Evolutionary conservation across 805 yeast species (phyloP).

Genomic region (Blastobotrys robertii): DNA sequence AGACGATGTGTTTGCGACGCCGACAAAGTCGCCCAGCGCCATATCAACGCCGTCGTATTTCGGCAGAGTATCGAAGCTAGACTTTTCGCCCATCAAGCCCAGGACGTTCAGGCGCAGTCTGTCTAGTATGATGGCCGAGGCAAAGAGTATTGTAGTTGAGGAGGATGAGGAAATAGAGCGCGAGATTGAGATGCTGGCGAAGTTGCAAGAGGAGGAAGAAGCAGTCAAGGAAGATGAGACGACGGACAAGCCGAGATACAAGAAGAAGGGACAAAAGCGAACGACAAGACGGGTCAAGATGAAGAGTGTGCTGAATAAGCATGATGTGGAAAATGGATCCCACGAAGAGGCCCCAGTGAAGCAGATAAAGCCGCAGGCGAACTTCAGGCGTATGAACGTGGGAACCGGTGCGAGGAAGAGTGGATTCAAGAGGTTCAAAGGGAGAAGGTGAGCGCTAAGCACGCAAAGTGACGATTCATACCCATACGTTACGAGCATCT

Average conservation of each 20-base stretch:
- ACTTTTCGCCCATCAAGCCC: slow-evolving; percentile 14
- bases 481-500: not conserved
- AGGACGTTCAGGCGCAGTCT: slow-evolving; percentile 20
- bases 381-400: slow-evolving; percentile 17
- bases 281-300: slow-evolving; percentile 23
- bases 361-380: slow-evolving; percentile 13
- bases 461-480: not conserved
- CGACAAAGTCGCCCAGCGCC: no score
- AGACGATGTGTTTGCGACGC: not conserved
- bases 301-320: slow-evolving; percentile 18
- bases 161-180: slow-evolving; percentile 16
- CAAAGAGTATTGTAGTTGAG: slow-evolving; percentile 10
- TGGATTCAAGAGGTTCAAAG: slow-evolving; percentile 8
- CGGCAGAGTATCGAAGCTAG: slow-evolving; percentile 15
- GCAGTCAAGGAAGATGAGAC: slow-evolving; percentile 10
- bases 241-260: slow-evolving; percentile 18
- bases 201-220: slow-evolving; percentile 14
- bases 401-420: slow-evolving; percentile 4
- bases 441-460: slow-evolving; percentile 4
- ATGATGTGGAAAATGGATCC: slow-evolving; percentile 15
- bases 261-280: slow-evolving; percentile 30
- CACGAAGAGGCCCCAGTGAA: slow-evolving; percentile 4
- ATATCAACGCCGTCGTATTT: slow-evolving; percentile 8
- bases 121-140: slow-evolving; percentile 40
- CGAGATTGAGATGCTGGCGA: slow-evolving; percentile 12